Evolutionary conservation across 352 stramenopile species (phyloP).

Genomic region (Phytophthora chlamydospora): DNA sequence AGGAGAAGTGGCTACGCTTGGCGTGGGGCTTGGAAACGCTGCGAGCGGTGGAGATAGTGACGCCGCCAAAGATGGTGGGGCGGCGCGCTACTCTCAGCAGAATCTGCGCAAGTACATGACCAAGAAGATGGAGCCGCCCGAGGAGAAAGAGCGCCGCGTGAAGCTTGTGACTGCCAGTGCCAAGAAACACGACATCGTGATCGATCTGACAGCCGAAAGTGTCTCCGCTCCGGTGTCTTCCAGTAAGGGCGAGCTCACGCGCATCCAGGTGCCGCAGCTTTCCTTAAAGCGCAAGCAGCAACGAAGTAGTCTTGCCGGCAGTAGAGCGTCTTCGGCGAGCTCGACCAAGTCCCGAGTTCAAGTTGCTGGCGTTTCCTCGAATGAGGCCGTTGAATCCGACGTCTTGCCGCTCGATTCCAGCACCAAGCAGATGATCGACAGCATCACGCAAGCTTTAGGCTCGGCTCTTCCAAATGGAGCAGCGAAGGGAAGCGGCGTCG

Average conservation of each 20-base stretch:
- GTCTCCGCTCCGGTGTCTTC: neutral
- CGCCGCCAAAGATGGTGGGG: constrained; percentile 40
- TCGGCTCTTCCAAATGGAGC: constrained; percentile 45
- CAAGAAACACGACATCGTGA: constrained; percentile 66
- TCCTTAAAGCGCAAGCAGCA: constrained; percentile 38
- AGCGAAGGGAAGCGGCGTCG: constrained; percentile 32
- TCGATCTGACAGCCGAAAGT: constrained; percentile 35
- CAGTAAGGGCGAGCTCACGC: constrained; percentile 41
- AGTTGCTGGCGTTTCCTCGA: constrained; percentile 5
- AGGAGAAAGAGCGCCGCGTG: constrained; percentile 65
- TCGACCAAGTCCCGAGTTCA: constrained; percentile 29
- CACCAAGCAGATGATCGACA: constrained; percentile 77
- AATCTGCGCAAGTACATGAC: constrained; percentile 87
- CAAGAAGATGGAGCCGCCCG: constrained; percentile 78
- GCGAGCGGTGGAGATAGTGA: constrained; percentile 10
- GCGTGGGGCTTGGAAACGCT: constrained; percentile 50
- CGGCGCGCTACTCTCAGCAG: constrained; percentile 59
- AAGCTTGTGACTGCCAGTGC: constrained; percentile 61
- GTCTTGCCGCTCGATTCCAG: constrained; percentile 37
- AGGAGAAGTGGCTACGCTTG: constrained; percentile 76
- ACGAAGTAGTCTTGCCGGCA: constrained; percentile 9
- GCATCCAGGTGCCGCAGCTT: constrained; percentile 64
- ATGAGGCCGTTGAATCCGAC: constrained; percentile 2
- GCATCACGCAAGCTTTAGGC: constrained; percentile 75
- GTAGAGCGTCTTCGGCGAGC: constrained; percentile 25